Percentiles rank a stretch among this genome's conserved stretches.
phyloP scores from a whole-genome alignment of 225 moss, liverwort and hornwort species.

The Pseudisothecium myosuroides region DNA sequence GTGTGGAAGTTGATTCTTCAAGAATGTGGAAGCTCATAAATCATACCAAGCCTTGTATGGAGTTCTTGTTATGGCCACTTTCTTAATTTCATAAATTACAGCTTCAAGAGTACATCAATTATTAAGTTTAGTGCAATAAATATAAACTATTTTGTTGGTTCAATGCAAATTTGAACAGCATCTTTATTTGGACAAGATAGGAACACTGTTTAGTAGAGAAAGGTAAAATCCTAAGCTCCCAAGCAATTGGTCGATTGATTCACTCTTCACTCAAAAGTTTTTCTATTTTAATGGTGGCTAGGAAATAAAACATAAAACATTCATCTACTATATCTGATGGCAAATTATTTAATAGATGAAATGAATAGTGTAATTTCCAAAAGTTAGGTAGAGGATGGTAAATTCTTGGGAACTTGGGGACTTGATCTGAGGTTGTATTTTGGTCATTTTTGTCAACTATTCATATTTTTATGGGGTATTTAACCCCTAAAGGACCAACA shows the following conservation, averaged over 20 bases:
- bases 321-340: not conserved
- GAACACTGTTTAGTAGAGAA: not conserved
- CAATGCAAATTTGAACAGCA: not conserved
- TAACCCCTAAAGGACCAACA: too few relatives aligned
- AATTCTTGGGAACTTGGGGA: not conserved
- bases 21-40: not conserved
- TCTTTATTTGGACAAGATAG: not conserved
- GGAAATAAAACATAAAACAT: not conserved
- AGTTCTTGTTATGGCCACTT: too few relatives aligned
- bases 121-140: not conserved
- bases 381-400: not conserved
- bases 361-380: not conserved
- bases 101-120: not conserved
- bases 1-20: too few relatives aligned
- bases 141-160: too few relatives aligned
- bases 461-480: too few relatives aligned
- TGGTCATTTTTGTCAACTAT: not conserved
- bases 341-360: not conserved
- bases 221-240: not conserved
- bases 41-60: not conserved
- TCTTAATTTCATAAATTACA: not conserved
- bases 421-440: not conserved
- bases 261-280: not conserved
- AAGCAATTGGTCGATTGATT: not conserved
- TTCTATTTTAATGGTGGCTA: too few relatives aligned